phyloP scores from a whole-genome alignment of 139 green algal species.

The Chlorella vulgaris region DNA sequence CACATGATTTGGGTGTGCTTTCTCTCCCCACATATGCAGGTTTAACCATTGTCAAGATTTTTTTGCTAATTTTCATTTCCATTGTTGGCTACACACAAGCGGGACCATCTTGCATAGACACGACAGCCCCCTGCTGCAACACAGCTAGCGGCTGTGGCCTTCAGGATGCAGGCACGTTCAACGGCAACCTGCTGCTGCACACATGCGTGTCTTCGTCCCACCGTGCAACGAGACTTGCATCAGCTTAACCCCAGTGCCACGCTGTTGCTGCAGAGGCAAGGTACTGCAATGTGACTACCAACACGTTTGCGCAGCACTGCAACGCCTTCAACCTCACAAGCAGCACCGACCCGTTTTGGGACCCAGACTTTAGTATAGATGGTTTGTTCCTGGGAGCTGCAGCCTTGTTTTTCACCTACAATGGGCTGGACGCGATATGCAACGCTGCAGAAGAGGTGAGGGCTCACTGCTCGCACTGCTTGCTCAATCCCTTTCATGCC shows the following conservation, averaged over 20 bases:
- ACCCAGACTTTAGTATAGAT: not conserved
- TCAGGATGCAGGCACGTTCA: too few species aligned
- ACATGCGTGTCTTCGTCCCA: too few species aligned
- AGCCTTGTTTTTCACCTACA: conserved; percentile 16
- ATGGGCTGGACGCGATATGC: conserved; percentile 35
- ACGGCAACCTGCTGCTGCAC: too few species aligned
- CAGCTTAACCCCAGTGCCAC: too few species aligned
- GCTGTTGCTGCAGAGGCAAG: too few species aligned
- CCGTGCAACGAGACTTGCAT: too few species aligned
- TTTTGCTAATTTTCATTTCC: conserved; percentile 4
- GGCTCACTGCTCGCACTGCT: not conserved
- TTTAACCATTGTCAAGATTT: conserved; percentile 15
- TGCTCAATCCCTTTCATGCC: too few species aligned
- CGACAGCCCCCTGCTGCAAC: not conserved
- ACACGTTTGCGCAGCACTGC: not conserved
- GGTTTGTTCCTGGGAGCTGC: conserved; percentile 9
- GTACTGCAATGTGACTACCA: not conserved
- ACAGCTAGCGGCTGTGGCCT: too few species aligned
- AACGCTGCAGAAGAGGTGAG: conserved; percentile 45
- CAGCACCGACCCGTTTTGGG: not conserved
- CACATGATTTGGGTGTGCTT: too few species aligned
- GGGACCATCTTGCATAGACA: not conserved
- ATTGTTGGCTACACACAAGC: not conserved
- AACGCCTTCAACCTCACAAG: not conserved
- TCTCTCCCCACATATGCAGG: too few species aligned